Conservation (phyloP, 495 filamentous ascomycete genomes). For the Aspergillus diversus region DNA sequence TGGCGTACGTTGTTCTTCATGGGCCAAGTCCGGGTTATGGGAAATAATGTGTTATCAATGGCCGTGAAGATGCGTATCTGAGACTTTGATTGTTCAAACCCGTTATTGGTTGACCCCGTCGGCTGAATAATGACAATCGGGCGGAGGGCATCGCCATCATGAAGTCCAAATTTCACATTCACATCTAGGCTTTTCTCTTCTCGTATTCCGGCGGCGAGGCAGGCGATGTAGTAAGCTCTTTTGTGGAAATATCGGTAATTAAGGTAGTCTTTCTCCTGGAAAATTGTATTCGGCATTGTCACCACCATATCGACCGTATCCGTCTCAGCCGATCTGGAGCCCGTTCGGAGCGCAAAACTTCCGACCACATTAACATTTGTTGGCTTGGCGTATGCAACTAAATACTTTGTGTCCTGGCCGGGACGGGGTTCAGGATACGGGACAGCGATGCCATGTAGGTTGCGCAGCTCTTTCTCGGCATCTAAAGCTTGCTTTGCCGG, state of each 20-base stretch:
- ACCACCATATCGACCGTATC: conserved; percentile 79
- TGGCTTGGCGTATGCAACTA: conserved; percentile 75
- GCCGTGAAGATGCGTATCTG: conserved; percentile 80
- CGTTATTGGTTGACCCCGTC: conserved; percentile 30
- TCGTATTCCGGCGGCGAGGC: conserved; percentile 70
- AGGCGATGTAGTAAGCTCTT: conserved; percentile 86
- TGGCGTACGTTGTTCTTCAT: conserved; percentile 70
- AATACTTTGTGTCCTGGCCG: conserved; percentile 73
- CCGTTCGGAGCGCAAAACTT: conserved; percentile 79
- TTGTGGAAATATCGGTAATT: conserved; percentile 96
- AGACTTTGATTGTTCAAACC: conserved; percentile 45
- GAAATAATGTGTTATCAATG: conserved; percentile 67
- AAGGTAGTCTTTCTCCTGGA: conserved; percentile 93
- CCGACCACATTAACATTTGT: conserved; percentile 83
- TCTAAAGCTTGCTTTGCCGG: conserved; percentile 62
- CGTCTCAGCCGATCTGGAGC: conserved; percentile 59
- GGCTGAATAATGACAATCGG: conserved; percentile 68
- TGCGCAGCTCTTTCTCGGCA: conserved; percentile 68
- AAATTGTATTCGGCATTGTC: conserved; percentile 75
- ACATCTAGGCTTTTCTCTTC: conserved; percentile 54
- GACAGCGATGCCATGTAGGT: conserved; percentile 64
- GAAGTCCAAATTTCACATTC: conserved; percentile 63
- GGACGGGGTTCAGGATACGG: conserved; percentile 84
- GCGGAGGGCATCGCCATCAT: conserved; percentile 77
- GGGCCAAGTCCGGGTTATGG: conserved; percentile 66